These are phyloP conservation scores for Debaryomyces castellii DNA, from an alignment of 805 yeast species.

Conservation along the genomic window DNA sequence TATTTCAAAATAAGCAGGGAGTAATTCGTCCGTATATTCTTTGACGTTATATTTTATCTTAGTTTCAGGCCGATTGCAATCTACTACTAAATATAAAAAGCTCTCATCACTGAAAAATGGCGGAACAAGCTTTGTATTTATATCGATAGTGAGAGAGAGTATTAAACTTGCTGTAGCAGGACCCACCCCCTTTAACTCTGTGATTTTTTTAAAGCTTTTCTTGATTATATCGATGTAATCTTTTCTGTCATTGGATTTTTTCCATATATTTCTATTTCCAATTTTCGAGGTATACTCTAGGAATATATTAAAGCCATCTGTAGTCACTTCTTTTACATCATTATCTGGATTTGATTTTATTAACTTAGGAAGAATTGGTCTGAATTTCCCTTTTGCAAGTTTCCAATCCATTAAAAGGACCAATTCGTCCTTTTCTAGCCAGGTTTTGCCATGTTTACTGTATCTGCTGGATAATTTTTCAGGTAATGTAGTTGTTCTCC, in stretches of 20 bases:
- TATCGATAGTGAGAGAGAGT: constrained; percentile 28
- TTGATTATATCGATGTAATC: constrained; percentile 20
- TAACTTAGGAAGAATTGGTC: constrained; percentile 44
- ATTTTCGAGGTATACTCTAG: constrained; percentile 8
- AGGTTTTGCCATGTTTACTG: constrained; percentile 15
- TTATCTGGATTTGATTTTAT: constrained; percentile 33
- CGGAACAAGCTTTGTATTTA: constrained; percentile 24
- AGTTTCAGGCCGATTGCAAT: constrained; percentile 17
- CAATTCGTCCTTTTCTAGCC: constrained; percentile 41
- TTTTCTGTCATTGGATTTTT: neutral
- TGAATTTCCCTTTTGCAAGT: constrained; percentile 42
- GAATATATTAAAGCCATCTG: constrained; percentile 20
- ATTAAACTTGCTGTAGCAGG: constrained; percentile 51
- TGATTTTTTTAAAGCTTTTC: constrained; percentile 26
- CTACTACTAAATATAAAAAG: constrained; percentile 34
- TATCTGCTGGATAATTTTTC: constrained; percentile 20
- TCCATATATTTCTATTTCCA: constrained; percentile 3
- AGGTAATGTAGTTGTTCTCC: constrained; percentile 36
- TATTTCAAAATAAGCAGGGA: constrained; percentile 21
- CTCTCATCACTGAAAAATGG: constrained; percentile 53
- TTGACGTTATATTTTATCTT: constrained; percentile 42
- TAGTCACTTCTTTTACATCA: constrained; percentile 28
- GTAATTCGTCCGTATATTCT: constrained; percentile 40
- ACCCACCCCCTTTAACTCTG: constrained; percentile 46
- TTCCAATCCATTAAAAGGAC: constrained; percentile 49